phyloP scores from a whole-genome alignment of 371 early-diverging fungal genomes.

The Smittium mucronatum region DNA sequence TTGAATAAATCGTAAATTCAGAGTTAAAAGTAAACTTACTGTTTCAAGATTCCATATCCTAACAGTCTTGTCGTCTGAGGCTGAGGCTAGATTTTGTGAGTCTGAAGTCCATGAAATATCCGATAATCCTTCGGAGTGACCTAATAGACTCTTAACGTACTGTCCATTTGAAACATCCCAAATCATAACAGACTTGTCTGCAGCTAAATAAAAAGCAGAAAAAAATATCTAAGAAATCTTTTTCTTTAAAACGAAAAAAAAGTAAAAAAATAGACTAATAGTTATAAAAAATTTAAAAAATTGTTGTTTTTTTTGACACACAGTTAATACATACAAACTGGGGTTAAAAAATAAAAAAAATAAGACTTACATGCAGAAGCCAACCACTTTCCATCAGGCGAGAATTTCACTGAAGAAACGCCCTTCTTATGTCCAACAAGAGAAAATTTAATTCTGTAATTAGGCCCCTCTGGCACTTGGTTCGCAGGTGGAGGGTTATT shows the following conservation, averaged over 20 bases:
- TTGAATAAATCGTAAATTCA: too few relatives aligned
- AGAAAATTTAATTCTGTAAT: slow-evolving; percentile 75
- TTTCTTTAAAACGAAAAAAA: background rate
- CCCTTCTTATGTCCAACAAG: slow-evolving; percentile 90
- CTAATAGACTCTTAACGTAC: slow-evolving; percentile 72
- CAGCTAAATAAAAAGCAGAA: slow-evolving; percentile 35
- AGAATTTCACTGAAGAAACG: slow-evolving; percentile 90
- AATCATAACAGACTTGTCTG: slow-evolving; percentile 83
- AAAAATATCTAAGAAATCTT: background rate
- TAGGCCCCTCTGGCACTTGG: slow-evolving; percentile 48
- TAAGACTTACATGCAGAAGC: slow-evolving; percentile 57
- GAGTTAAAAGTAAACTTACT: slow-evolving; percentile 8
- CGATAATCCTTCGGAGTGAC: slow-evolving; percentile 89
- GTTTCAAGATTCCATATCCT: slow-evolving; percentile 69
- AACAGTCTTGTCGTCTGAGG: slow-evolving; percentile 89
- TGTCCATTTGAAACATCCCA: slow-evolving; percentile 84
- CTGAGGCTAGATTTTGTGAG: slow-evolving; percentile 74
- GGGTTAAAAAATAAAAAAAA: too few relatives aligned
- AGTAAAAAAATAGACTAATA: background rate
- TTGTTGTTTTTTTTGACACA: too few relatives aligned
- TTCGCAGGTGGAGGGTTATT: slow-evolving; percentile 17
- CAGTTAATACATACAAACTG: too few relatives aligned
- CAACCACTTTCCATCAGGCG: slow-evolving; percentile 93
- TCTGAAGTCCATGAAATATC: slow-evolving; percentile 93
- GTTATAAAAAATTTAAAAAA: too few relatives aligned